Evolutionary conservation across 106 monocot species (phyloP).

Genomic region (Cymbidium sinense): DNA sequence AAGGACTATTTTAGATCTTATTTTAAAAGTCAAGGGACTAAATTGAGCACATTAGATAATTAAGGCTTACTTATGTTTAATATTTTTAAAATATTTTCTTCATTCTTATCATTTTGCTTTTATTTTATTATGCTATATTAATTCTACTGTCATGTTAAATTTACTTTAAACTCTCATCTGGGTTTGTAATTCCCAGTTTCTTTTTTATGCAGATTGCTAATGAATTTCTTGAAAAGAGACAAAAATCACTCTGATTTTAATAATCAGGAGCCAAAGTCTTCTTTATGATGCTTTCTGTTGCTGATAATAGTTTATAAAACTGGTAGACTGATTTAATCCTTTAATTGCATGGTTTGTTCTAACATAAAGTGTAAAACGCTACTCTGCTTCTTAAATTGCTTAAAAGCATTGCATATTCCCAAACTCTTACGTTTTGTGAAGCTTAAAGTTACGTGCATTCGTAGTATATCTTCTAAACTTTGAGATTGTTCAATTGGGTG

Average conservation of each 20-base stretch:
- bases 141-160: not conserved
- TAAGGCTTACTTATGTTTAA: no score
- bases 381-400: not conserved
- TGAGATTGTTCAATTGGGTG: not conserved
- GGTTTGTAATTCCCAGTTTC: not conserved
- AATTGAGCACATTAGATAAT: no score
- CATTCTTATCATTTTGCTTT: no score
- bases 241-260: not conserved
- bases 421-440: not conserved
- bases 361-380: not conserved
- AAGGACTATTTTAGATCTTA: no score
- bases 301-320: not conserved
- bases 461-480: not conserved
- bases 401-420: not conserved
- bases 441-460: not conserved
- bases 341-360: not conserved
- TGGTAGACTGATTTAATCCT: not conserved
- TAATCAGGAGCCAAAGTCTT: not conserved
- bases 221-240: not conserved
- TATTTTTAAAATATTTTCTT: no score
- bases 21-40: no score
- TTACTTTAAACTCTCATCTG: not conserved
- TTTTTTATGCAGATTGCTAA: not conserved
- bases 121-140: not conserved
- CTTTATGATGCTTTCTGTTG: conserved; percentile 1